Evolutionary conservation across 208 protist species (phyloP).

Genomic region (Phytomonas serpens): DNA sequence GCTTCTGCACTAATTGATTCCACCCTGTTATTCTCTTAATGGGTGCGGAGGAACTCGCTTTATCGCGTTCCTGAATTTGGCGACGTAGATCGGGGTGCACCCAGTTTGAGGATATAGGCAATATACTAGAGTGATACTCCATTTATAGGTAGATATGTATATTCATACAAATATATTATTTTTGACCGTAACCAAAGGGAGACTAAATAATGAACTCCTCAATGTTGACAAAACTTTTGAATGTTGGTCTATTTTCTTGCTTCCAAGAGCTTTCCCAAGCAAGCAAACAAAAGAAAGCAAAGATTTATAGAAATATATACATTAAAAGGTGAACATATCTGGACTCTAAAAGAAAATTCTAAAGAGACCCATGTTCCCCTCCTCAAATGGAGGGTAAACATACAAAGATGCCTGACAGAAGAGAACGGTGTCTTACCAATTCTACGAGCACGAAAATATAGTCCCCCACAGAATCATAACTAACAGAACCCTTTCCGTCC

Average conservation of each 20-base stretch:
- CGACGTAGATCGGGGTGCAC: slow-evolving; percentile 57
- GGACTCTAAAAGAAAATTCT: neutral
- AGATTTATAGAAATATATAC: neutral
- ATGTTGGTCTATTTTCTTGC: neutral
- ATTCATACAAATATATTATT: slow-evolving; percentile 7
- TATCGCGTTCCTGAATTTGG: slow-evolving; percentile 21
- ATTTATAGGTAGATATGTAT: neutral
- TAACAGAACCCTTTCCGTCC: neutral
- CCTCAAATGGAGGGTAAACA: neutral
- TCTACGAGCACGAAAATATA: neutral
- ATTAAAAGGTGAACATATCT: neutral
- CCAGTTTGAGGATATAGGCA: slow-evolving; percentile 25
- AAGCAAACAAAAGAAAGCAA: neutral
- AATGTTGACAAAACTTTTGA: neutral
- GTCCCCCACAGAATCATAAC: neutral
- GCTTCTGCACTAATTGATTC: slow-evolving; percentile 7
- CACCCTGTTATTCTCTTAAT: slow-evolving; percentile 25
- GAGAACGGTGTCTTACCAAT: neutral
- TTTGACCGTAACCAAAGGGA: slow-evolving; percentile 4
- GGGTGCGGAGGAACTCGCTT: slow-evolving; percentile 5
- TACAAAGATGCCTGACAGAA: neutral
- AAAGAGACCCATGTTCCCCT: neutral
- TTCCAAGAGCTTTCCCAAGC: neutral
- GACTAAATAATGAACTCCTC: slow-evolving; percentile 3
- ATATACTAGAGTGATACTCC: neutral